phyloP scores from a whole-genome alignment of 768 basidiomycete genomes.

The Boletus vinaceobasis region DNA sequence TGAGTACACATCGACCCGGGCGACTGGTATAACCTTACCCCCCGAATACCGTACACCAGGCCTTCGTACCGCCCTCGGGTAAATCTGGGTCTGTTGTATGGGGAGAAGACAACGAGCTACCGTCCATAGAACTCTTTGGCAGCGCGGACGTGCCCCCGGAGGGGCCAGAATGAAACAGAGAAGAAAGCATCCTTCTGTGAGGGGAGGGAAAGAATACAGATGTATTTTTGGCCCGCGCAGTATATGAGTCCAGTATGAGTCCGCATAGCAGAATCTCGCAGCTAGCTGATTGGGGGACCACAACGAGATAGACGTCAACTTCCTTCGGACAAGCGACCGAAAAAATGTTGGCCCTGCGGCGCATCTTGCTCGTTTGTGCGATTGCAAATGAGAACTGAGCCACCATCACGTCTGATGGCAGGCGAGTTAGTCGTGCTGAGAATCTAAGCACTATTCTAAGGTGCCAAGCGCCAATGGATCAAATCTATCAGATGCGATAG shows the following conservation, averaged over 20 bases:
- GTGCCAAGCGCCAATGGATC: too few species aligned
- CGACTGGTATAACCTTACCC: slow-evolving; percentile 10
- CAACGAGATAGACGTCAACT: not conserved
- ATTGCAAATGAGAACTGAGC: not conserved
- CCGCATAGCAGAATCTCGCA: not conserved
- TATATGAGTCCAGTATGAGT: not conserved
- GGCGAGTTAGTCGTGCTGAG: not conserved
- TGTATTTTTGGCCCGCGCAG: too few species aligned
- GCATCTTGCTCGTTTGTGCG: not conserved
- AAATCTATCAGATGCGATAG: too few species aligned
- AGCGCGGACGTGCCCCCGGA: not conserved
- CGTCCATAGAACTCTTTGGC: not conserved
- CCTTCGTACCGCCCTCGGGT: slow-evolving; percentile 16
- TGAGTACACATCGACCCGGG: not conserved
- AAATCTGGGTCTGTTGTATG: not conserved
- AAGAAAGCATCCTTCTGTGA: not conserved
- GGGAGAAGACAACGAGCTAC: not conserved
- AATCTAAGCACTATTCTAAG: not conserved
- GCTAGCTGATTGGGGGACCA: not conserved
- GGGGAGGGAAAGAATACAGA: not conserved
- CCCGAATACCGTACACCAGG: slow-evolving; percentile 27
- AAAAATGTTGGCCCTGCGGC: too few species aligned
- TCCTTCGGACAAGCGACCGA: not conserved
- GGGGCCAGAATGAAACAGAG: not conserved
- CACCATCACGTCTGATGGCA: not conserved